These are phyloP conservation scores for Cryoendolithus antarcticus DNA, from an alignment of 2,329 filamentous ascomycete genomes.

Conservation along the genomic window DNA sequence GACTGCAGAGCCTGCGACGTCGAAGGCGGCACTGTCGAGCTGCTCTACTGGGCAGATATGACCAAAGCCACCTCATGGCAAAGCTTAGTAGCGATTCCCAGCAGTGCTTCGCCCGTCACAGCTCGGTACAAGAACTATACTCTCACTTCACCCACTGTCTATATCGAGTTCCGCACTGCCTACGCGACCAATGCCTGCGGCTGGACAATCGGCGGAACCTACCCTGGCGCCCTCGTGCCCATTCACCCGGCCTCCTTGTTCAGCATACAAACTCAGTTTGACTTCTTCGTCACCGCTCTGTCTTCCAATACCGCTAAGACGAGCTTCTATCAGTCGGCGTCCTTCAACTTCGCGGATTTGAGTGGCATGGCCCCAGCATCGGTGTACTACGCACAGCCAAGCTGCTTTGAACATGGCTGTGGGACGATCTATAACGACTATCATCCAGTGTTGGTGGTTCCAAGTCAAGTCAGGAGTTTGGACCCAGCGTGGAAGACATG, in stretches of 20 bases:
- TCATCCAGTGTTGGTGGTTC: constrained; percentile 8
- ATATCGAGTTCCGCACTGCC: constrained; percentile 12
- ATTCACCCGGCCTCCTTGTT: constrained; percentile 5
- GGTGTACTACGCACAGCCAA: constrained; percentile 2
- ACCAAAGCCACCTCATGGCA: too few species aligned
- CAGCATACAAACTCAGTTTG: constrained; percentile 4
- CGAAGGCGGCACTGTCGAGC: constrained; percentile 9
- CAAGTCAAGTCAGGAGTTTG: constrained; percentile 7
- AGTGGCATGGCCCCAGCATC: background rate
- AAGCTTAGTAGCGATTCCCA: too few species aligned
- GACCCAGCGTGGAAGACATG: constrained; percentile 10
- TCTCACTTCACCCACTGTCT: constrained; percentile 12
- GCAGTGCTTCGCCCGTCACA: constrained; percentile 2
- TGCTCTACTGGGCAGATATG: constrained; percentile 8
- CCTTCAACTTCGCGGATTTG: constrained; percentile 1
- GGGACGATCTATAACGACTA: constrained; percentile 4
- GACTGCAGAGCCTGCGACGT: constrained; percentile 5
- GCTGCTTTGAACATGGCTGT: constrained; percentile 2
- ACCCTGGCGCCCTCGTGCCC: constrained; percentile 10
- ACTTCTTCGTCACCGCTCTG: constrained; percentile 5
- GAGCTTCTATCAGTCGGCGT: background rate
- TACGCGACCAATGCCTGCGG: constrained; percentile 10
- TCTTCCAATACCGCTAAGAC: background rate
- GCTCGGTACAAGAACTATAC: constrained; percentile 9
- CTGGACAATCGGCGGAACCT: constrained; percentile 6